These are phyloP conservation scores for Claviceps africana DNA, from an alignment of 2,329 filamentous ascomycete species.

Conservation along the genomic window DNA sequence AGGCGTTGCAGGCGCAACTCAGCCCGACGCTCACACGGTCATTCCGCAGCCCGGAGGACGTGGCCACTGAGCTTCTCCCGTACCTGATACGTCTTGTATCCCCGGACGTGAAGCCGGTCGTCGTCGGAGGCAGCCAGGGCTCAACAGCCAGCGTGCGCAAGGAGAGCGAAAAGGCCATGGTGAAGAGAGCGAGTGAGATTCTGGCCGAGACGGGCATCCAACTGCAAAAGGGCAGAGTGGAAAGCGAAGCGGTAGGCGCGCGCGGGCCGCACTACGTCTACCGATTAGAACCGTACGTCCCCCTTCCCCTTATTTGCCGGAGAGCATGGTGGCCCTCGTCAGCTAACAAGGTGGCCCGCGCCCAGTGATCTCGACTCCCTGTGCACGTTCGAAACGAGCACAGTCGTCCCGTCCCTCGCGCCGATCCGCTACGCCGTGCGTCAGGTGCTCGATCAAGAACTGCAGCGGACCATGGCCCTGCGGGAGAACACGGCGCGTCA, in stretches of 20 bases:
- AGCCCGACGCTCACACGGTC: slow-evolving; percentile 57
- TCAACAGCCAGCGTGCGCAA: slow-evolving; percentile 75
- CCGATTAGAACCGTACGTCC: slow-evolving; percentile 79
- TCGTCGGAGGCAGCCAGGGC: slow-evolving; percentile 55
- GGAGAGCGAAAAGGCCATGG: slow-evolving; percentile 69
- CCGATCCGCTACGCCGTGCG: slow-evolving; percentile 85
- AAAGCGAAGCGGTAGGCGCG: slow-evolving; percentile 45
- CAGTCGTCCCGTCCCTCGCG: slow-evolving; percentile 42
- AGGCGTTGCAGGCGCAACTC: slow-evolving; percentile 57
- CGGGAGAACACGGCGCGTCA: slow-evolving; percentile 54
- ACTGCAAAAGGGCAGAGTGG: slow-evolving; percentile 69
- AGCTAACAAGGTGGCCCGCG: not conserved
- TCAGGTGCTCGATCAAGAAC: slow-evolving; percentile 85
- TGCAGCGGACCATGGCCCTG: slow-evolving; percentile 55
- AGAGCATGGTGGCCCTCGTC: not conserved
- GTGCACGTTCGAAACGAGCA: slow-evolving; percentile 56
- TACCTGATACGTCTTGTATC: slow-evolving; percentile 73
- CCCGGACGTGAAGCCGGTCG: slow-evolving; percentile 80
- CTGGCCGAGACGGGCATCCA: slow-evolving; percentile 72
- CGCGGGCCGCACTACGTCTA: slow-evolving; percentile 67
- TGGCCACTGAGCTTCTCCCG: slow-evolving; percentile 72
- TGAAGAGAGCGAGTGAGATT: slow-evolving; percentile 64
- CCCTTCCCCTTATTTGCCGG: not conserved
- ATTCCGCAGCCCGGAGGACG: slow-evolving; percentile 65
- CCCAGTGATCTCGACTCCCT: slow-evolving; percentile 60